These are phyloP conservation scores for Saprolegnia diclina DNA, from an alignment of 352 stramenopile species.

Conservation along the genomic window DNA sequence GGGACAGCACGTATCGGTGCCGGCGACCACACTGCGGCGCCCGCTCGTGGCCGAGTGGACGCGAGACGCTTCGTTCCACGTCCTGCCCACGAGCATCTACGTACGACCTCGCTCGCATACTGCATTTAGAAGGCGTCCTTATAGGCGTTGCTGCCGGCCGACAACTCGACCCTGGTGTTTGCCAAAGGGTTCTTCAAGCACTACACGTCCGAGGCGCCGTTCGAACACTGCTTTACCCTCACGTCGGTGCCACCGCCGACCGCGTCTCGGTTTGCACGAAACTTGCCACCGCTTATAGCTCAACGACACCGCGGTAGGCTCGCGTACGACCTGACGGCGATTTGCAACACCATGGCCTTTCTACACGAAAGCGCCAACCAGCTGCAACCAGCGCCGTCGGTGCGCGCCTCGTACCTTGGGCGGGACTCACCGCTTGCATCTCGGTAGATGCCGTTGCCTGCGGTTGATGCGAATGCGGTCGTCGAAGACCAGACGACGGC, in stretches of 20 bases:
- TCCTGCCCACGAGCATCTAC: neutral
- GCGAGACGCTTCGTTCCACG: constrained; percentile 1
- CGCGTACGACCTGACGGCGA: constrained; percentile 1
- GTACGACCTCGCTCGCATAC: neutral
- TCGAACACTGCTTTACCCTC: constrained; percentile 16
- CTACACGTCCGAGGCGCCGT: neutral
- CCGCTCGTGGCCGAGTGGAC: constrained; percentile 4
- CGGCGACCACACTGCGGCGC: neutral
- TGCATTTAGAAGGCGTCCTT: neutral
- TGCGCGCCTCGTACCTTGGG: neutral
- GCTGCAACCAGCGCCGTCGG: neutral
- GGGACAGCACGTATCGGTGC: neutral
- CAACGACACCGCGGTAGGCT: neutral
- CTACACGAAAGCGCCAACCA: neutral
- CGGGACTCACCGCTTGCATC: neutral
- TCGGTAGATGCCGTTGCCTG: neutral
- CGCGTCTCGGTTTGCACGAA: neutral
- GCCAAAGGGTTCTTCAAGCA: constrained; percentile 1
- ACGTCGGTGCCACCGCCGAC: neutral
- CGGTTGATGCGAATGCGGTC: neutral
- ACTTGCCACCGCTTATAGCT: neutral
- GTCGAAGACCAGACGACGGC: constrained; percentile 37
- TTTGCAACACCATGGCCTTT: neutral
- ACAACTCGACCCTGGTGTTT: neutral
- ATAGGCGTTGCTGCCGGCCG: neutral